phyloP scores from a whole-genome alignment of 2,329 filamentous ascomycete species.

The Botryosphaeria agaves region DNA sequence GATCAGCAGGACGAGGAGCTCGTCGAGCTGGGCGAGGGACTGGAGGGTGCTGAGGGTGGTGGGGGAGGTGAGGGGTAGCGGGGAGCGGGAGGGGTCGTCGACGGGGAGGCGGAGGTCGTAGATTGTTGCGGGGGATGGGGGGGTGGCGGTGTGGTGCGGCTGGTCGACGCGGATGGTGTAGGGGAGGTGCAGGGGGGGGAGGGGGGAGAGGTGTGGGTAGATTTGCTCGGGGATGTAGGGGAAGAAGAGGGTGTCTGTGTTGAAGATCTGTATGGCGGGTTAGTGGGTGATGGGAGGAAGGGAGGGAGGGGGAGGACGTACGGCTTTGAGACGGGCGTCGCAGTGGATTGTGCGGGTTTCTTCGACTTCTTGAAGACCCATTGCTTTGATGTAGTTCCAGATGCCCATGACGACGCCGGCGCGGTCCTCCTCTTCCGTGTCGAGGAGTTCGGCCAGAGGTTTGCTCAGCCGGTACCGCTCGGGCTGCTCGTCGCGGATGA shows the following conservation, averaged over 20 bases:
- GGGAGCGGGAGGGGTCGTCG: slow-evolving; percentile 63
- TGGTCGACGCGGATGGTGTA: slow-evolving; percentile 89
- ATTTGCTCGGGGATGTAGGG: slow-evolving; percentile 72
- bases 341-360: slow-evolving; percentile 88
- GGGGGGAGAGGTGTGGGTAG: slow-evolving; percentile 56
- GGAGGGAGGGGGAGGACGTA: slow-evolving; percentile 23
- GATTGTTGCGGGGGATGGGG: slow-evolving; percentile 55
- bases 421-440: slow-evolving; percentile 72
- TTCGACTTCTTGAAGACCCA: slow-evolving; percentile 80
- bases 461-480: slow-evolving; percentile 71
- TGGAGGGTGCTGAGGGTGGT: slow-evolving; percentile 47
- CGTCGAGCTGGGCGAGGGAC: slow-evolving; percentile 61
- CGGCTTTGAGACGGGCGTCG: slow-evolving; percentile 63
- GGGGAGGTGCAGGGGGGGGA: slow-evolving; percentile 65
- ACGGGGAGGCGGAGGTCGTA: slow-evolving; percentile 80
- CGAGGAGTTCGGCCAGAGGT: slow-evolving; percentile 66
- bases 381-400: slow-evolving; percentile 85
- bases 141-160: slow-evolving; percentile 32
- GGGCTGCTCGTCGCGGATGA: slow-evolving; percentile 67
- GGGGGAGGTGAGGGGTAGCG: slow-evolving; percentile 31
- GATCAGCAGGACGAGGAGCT: slow-evolving; percentile 67
- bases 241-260: slow-evolving; percentile 63
- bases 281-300: slow-evolving; percentile 3
- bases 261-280: slow-evolving; percentile 41
- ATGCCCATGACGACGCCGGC: slow-evolving; percentile 79